Percentiles rank a stretch among this genome's conserved stretches.
Conservation (phyloP, 805 yeast species). For the Ogataea naganishii region DNA sequence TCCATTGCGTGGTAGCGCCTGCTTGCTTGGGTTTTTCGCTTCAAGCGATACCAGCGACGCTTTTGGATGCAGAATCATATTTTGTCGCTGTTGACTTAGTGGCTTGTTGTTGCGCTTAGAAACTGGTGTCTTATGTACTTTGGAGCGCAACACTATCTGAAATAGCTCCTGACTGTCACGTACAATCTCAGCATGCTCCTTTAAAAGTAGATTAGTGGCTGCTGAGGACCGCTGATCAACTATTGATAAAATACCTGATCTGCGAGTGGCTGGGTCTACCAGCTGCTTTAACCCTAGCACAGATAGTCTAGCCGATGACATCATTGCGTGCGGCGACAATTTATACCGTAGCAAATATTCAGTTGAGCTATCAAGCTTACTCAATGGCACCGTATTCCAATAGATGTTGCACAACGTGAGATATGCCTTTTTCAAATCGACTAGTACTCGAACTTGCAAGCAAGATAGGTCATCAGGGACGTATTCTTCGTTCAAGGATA, state of each 20-base stretch:
- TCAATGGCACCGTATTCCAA: constrained; percentile 22
- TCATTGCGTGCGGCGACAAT: constrained; percentile 17
- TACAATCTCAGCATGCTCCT: constrained; percentile 9
- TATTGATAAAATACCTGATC: constrained; percentile 30
- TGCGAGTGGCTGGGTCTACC: constrained; percentile 29
- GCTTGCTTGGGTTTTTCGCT: constrained; percentile 1
- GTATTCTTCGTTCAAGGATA: constrained; percentile 18
- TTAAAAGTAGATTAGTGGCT: constrained; percentile 14
- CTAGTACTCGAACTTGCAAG: constrained; percentile 18
- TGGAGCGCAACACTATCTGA: constrained; percentile 2
- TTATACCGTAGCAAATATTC: constrained; percentile 13
- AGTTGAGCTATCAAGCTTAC: constrained; percentile 7
- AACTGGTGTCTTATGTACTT: neutral
- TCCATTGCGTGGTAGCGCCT: constrained; percentile 4
- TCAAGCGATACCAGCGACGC: constrained; percentile 24
- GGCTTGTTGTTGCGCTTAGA: constrained; percentile 6
- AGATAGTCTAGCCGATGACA: constrained; percentile 26
- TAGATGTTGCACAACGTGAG: constrained; percentile 21
- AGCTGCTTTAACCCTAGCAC: constrained; percentile 27
- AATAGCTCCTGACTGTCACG: constrained; percentile 4
- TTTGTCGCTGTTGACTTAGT: neutral
- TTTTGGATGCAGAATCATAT: constrained; percentile 21
- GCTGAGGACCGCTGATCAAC: constrained; percentile 18
- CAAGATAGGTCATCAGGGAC: constrained; percentile 4
- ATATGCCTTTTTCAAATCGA: constrained; percentile 26